Evolutionary conservation across 1,139 yeast species (phyloP).

Genomic region (Groenewaldozyma auringiensis): DNA sequence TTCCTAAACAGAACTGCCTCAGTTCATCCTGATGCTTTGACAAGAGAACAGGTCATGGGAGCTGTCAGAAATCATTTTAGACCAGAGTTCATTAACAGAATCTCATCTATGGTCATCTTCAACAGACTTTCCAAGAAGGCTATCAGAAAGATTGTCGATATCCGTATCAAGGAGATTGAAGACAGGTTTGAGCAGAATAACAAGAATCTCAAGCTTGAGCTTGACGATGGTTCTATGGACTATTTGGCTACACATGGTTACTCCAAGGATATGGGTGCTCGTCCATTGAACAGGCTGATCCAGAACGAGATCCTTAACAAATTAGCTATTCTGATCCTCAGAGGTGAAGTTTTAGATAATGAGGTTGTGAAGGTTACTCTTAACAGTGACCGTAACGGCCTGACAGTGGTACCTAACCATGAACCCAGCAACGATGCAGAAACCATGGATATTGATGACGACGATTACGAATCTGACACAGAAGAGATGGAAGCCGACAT

Average conservation of each 20-base stretch:
- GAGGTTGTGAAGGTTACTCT: constrained; percentile 66
- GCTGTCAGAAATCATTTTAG: constrained; percentile 88
- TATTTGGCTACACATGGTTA: constrained; percentile 73
- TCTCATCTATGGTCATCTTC: constrained; percentile 85
- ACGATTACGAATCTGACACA: constrained; percentile 6
- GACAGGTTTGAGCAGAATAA: constrained; percentile 77
- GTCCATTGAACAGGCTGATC: constrained; percentile 92
- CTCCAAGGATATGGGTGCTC: constrained; percentile 90
- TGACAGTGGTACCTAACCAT: constrained; percentile 82
- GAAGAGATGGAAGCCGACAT: constrained; percentile 12
- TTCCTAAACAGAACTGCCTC: constrained; percentile 67
- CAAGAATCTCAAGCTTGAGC: constrained; percentile 60
- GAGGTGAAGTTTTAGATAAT: constrained; percentile 81
- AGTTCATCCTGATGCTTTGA: constrained; percentile 44
- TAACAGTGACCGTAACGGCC: constrained; percentile 45
- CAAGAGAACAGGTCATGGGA: constrained; percentile 72
- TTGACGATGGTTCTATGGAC: constrained; percentile 67
- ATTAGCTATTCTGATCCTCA: constrained; percentile 78
- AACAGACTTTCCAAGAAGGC: constrained; percentile 88
- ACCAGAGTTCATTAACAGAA: constrained; percentile 96
- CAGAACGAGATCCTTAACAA: constrained; percentile 81
- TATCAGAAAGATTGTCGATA: constrained; percentile 81
- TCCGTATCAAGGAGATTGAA: constrained; percentile 78
- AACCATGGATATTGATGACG: constrained; percentile 46
- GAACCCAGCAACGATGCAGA: constrained; percentile 51